A percentile compares a stretch with the other conserved stretches of the same genome.
Conservation (phyloP, 164 flowering plant species). For the Vitis rupestris region DNA sequence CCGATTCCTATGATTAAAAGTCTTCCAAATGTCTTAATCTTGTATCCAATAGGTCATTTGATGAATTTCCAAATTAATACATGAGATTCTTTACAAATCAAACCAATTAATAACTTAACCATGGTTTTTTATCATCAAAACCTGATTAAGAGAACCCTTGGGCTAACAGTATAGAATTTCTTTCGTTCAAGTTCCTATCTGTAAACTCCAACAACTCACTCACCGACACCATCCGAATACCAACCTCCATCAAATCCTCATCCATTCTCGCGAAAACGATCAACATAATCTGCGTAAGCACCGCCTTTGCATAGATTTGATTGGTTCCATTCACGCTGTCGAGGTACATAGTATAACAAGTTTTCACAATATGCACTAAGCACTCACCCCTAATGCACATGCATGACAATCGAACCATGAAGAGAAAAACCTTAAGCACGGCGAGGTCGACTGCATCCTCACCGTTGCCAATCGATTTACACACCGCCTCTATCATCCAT, state of each 20-base stretch:
- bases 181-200: slow-evolving; percentile 79
- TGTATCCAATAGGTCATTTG: too few relatives aligned
- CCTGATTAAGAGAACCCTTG: too few relatives aligned
- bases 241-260: slow-evolving; percentile 59
- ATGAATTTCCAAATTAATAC: too few relatives aligned
- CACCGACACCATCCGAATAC: slow-evolving; percentile 47
- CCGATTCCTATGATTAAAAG: too few relatives aligned
- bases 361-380: slow-evolving; percentile 62
- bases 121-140: too few relatives aligned
- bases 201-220: slow-evolving; percentile 69
- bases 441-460: slow-evolving; percentile 78
- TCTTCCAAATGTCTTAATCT: too few relatives aligned
- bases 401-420: slow-evolving; percentile 57
- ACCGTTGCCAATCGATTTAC: slow-evolving; percentile 53
- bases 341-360: slow-evolving; percentile 58
- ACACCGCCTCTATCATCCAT: slow-evolving; percentile 5
- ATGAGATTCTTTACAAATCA: too few relatives aligned
- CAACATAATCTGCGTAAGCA: slow-evolving; percentile 79
- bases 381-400: slow-evolving; percentile 67
- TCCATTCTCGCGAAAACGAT: slow-evolving; percentile 79
- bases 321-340: slow-evolving; percentile 78
- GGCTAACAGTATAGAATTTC: slow-evolving; percentile 41
- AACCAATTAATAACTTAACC: too few relatives aligned
- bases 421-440: slow-evolving; percentile 50
- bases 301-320: slow-evolving; percentile 93